phyloP scores from a whole-genome alignment of 208 protist genomes.

The Endotrypanum monterogeii region DNA sequence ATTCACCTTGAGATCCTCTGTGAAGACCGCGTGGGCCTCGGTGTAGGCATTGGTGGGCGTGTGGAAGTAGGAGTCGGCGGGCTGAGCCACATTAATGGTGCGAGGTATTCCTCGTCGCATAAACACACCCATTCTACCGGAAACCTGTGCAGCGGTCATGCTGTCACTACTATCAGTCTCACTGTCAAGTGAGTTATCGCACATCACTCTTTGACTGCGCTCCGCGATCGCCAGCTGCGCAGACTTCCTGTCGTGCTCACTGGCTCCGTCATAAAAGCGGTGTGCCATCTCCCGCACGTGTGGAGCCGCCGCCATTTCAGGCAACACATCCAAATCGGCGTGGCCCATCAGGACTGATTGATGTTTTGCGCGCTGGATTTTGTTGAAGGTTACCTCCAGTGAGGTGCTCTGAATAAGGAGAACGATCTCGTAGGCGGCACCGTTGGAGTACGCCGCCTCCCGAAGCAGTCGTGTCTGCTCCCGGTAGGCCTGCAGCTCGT shows the following conservation, averaged over 20 bases:
- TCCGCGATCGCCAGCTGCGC: slow-evolving; percentile 1
- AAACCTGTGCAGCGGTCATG: neutral
- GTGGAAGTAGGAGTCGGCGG: slow-evolving; percentile 82
- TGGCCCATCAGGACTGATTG: slow-evolving; percentile 77
- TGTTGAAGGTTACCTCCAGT: slow-evolving; percentile 47
- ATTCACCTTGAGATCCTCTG: slow-evolving; percentile 75
- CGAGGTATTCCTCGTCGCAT: slow-evolving; percentile 33
- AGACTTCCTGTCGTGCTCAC: slow-evolving; percentile 11
- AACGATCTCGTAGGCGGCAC: slow-evolving; percentile 64
- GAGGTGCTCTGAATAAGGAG: slow-evolving; percentile 76
- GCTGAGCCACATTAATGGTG: slow-evolving; percentile 56
- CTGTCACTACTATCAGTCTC: neutral
- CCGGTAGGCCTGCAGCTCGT: slow-evolving; percentile 44
- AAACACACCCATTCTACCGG: slow-evolving; percentile 45
- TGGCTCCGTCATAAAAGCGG: slow-evolving; percentile 59
- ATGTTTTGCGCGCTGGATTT: slow-evolving; percentile 63
- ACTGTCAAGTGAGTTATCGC: neutral
- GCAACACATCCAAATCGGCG: slow-evolving; percentile 75
- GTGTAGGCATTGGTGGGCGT: slow-evolving; percentile 81
- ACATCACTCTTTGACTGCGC: neutral
- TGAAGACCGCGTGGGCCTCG: slow-evolving; percentile 84
- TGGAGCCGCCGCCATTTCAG: slow-evolving; percentile 55
- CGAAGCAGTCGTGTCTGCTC: slow-evolving; percentile 45
- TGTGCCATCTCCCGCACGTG: slow-evolving; percentile 64
- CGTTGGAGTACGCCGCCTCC: slow-evolving; percentile 55